Evolutionary conservation across 176 grass and related monocot species (phyloP), one percentile per base, ranked within the genome.

Genomic region (Oryza glaberrima): DNA sequence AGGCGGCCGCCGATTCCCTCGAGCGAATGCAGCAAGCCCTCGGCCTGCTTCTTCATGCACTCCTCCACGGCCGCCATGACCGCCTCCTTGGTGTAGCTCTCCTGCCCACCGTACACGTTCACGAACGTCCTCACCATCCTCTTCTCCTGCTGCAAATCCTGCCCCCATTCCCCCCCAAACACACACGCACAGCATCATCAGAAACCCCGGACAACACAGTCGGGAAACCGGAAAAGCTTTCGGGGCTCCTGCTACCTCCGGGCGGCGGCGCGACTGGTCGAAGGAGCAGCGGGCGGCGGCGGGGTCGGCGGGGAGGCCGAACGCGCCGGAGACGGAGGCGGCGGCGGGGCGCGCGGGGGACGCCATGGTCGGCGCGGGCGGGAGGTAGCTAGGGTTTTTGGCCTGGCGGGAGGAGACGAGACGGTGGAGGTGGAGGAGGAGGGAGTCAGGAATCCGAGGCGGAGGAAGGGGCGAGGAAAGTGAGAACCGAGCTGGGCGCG

Each of bases 11-110:
- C 88, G 65, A 99, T 92, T 44, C 90, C 94, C 48, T 99, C 94
- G 67, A 99, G 97, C 41, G 88, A 94, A 10, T 84, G 91, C 85
- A 96, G 83, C 75, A 99, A 81, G 14, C 69, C 90, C 49, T 99
- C 97, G 44, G 94, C 94, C 84, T 99, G 92, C 81, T 88, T 96
- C 76, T 92, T 89, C 94, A 99, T 99, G 88, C 94, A 96, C 84
- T 90, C 92, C 84, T 99, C 94, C 45, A 99, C 92, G 77, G 86
- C 89, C 43, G 78, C 87, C 85, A 92, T 85, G 14, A 96, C 84
- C 9, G 87, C 67, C 65, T 99, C 94, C 79, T 56, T 96, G 47
- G 86, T 80, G 89, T 90, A 87, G 80, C 75, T 70, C 41, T 82
- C 69, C 16, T 84, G 65, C 77, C 83, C 76, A 38, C 86, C 90